These are phyloP conservation scores for Rhodotorula sp. DNA, from an alignment of 1,284 basidiomycete species.

Conservation along the genomic window DNA sequence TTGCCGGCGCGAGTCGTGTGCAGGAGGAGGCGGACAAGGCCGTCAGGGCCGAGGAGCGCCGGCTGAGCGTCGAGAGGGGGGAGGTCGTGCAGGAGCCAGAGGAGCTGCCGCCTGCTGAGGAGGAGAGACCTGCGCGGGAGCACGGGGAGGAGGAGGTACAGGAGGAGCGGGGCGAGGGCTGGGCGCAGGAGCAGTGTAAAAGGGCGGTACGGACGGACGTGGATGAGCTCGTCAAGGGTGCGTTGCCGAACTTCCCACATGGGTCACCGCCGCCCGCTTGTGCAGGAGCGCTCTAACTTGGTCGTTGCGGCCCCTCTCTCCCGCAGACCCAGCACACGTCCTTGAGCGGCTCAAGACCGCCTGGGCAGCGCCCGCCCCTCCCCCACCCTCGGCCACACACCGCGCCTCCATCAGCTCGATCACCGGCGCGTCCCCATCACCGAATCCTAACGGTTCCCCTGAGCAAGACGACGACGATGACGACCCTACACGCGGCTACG, in stretches of 20 bases:
- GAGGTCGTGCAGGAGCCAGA: neutral
- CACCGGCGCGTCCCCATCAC: conserved; percentile 55
- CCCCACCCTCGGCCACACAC: neutral
- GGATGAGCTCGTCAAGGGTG: conserved; percentile 72
- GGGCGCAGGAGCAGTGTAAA: conserved; percentile 53
- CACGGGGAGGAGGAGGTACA: neutral
- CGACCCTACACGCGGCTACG: conserved; percentile 32
- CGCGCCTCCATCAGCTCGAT: conserved; percentile 59
- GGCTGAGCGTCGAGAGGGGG: neutral
- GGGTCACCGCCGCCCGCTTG: too few species aligned
- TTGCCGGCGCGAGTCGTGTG: conserved; percentile 16
- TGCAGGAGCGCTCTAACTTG: neutral
- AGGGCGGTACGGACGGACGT: conserved; percentile 64
- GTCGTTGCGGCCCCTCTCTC: neutral
- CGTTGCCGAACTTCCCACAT: conserved; percentile 20
- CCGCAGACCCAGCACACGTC: conserved; percentile 38
- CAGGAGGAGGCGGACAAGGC: conserved; percentile 21
- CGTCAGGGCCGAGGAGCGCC: conserved; percentile 3
- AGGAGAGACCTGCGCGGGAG: neutral
- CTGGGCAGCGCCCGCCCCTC: conserved; percentile 15
- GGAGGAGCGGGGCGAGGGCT: neutral
- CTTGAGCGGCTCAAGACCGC: conserved; percentile 28
- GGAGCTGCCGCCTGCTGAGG: neutral
- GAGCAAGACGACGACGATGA: conserved; percentile 11
- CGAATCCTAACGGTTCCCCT: conserved; percentile 22